Evolutionary conservation across 2,329 filamentous ascomycete genomes (phyloP), one percentile per base, ranked within the genome.

Genomic region (Macrophomina tecta): DNA sequence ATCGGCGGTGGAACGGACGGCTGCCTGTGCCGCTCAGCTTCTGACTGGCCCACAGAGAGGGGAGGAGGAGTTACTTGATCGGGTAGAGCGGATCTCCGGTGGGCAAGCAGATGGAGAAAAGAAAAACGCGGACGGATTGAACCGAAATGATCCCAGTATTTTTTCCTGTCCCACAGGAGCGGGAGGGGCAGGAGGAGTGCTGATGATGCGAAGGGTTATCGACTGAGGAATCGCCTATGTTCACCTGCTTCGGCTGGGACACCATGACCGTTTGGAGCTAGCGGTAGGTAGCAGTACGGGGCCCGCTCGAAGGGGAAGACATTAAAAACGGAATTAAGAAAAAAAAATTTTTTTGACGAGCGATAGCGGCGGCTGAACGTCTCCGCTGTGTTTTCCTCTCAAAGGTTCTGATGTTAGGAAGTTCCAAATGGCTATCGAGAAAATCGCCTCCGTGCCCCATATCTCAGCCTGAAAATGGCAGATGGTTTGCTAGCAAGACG

Each of bases 301-400:
- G 3, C 11, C n/a, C 23, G 12, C 7, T 16, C n/a, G 28, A 3
- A 23, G 23, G 23, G 23, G 23, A 23, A 23, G 23, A 23, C 23
- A 23, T 23, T 23, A 23, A 23, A 23, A 28, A 4, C 11, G 11
- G 49, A 34, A 7, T 32, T 3, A 34, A 52, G 32, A 9, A 4
- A 23, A 55, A 55, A 55, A 38, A 55, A 18, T 18, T 18, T 18
- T 1, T 18, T 38, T 55, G 52, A 55, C 52, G 32, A 40, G 34
- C 52, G 52, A 38, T 55, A 55, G 52, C 34, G 52, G 52, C 32
- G 52, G 52, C 32, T 55, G 18, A 40, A 38, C 52, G 28, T 52
- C 49, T 34, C 49, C 28, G 49, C 49, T 14, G 28, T 28, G 28
- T 34, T 32, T 23, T 2, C 23, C 14, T 30, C 28, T 12, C 28